phyloP scores from a whole-genome alignment of 495 filamentous ascomycete genomes.

The Xylaria intraflava region DNA sequence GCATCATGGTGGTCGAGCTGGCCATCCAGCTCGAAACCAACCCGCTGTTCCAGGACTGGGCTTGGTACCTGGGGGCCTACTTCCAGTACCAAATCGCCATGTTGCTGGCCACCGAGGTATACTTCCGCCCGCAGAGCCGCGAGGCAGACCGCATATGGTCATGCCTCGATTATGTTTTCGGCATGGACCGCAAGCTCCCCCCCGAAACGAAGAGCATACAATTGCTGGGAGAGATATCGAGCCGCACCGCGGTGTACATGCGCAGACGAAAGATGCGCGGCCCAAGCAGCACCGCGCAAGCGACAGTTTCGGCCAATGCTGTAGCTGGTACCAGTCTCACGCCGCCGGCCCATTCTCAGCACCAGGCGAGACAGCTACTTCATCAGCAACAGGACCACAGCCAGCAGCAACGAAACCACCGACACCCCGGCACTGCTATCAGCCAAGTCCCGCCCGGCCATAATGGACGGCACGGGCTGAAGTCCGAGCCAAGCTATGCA shows the following conservation, averaged over 20 bases:
- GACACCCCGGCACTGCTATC: not conserved
- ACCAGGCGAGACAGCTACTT: constrained; percentile 7
- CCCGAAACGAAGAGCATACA: constrained; percentile 34
- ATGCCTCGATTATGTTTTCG: constrained; percentile 65
- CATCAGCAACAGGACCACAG: not conserved
- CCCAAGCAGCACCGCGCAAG: constrained; percentile 30
- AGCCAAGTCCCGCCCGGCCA: not conserved
- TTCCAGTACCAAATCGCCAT: constrained; percentile 52
- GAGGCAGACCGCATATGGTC: constrained; percentile 59
- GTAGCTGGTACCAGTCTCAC: constrained; percentile 27
- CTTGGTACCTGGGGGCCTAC: constrained; percentile 51
- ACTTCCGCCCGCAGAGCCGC: constrained; percentile 47
- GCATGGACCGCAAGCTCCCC: constrained; percentile 43
- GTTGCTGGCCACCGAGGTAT: constrained; percentile 48
- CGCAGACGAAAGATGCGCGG: constrained; percentile 42
- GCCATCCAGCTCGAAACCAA: constrained; percentile 53
- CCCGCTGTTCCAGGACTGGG: constrained; percentile 44
- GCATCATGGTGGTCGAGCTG: constrained; percentile 51
- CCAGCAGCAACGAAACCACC: not conserved
- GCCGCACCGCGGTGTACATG: constrained; percentile 36
- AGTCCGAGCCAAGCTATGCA: not conserved
- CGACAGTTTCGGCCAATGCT: constrained; percentile 31
- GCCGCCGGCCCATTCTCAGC: constrained; percentile 4
- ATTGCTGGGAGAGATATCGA: constrained; percentile 36
- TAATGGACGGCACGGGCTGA: not conserved